Base-by-base conservation (phyloP, 2,329 filamentous ascomycete genomes). In the Aspergillus aculeatinus region DNA sequence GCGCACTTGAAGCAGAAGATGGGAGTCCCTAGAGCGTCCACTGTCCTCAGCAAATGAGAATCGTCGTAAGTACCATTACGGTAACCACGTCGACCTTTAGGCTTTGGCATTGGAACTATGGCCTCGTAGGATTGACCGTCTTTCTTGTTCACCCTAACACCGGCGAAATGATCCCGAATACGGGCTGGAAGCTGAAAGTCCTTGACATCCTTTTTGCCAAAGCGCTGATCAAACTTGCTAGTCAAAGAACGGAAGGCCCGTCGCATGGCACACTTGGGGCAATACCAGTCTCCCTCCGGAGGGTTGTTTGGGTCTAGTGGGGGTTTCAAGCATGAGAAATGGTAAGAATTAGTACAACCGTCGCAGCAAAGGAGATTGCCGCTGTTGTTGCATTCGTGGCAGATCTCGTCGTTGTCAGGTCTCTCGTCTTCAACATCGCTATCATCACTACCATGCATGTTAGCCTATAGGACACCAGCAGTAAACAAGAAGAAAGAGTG, bases 291-390 rank as follows among this genome's bases (percentile, higher is more conserved):
- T 68, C 92, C 89, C 60, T 90, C 87, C 11, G 88, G 87, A 60
- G 89, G 81, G 61, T 80, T 75, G 57, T 83, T 81, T 53, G 85
- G 83, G 58, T 87, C 83, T 66, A 92, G 81, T 44, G 91, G 89
- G 63, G 94, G 92, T 75, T 96, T 89, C 66, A 95, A 86, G 74
- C 95, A 98, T 61, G 86, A 83, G 73, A 95, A 92, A 77, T 98
- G 95, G 77, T 96, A 97, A 5, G 93, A 91, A 66, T 91, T 87
- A 62, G 89, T 86, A 78, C 95, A 99, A 63, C 90, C 91, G 79
- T 98, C 95, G 76, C 95, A 99, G 78, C 93, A 97, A 65, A 98
- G 84, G 64, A 99, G 85, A 67, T 92, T 87, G 59, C 94, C 94
- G 66, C 87, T 89, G 64, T 89, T 90, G 70, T 89, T 87, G 78